Evolutionary conservation across 257 asterid species (phyloP).

Genomic region (Ehretia macrophylla): DNA sequence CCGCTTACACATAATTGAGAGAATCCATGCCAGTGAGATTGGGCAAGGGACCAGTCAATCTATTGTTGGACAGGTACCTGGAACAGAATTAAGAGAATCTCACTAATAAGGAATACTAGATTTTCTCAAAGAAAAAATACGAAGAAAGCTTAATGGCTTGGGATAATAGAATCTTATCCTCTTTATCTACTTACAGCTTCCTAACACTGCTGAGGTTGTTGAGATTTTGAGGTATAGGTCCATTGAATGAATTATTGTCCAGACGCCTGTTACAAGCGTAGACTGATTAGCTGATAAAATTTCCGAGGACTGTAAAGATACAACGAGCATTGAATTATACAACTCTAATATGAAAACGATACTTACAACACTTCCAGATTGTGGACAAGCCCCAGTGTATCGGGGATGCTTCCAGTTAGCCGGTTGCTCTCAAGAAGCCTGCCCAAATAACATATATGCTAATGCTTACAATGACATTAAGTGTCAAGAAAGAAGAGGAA

Average conservation of each 20-base stretch:
- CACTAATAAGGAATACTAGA: background rate
- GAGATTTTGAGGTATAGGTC: constrained; percentile 58
- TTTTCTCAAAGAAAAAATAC: too few species aligned
- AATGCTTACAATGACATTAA: too few species aligned
- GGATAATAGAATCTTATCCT: background rate
- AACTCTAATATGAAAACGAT: constrained; percentile 14
- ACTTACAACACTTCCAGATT: constrained; percentile 79
- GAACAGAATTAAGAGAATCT: constrained; percentile 5
- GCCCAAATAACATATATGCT: constrained; percentile 16
- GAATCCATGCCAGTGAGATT: constrained; percentile 54
- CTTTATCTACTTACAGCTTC: constrained; percentile 55
- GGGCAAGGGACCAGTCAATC: constrained; percentile 66
- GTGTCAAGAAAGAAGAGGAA: too few species aligned
- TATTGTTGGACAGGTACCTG: constrained; percentile 69
- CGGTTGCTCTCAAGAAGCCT: constrained; percentile 75
- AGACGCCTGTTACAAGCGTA: constrained; percentile 50
- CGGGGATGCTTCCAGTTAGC: constrained; percentile 66
- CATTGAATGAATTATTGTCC: constrained; percentile 54
- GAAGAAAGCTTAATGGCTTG: too few species aligned
- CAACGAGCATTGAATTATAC: background rate
- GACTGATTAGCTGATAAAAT: constrained; percentile 9
- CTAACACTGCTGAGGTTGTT: constrained; percentile 47
- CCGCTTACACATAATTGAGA: constrained; percentile 66
- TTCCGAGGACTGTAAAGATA: background rate
- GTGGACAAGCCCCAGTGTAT: constrained; percentile 50